phyloP scores from a whole-genome alignment of 192 early-diverging fungal genomes.

The Linnemannia schmuckeri region DNA sequence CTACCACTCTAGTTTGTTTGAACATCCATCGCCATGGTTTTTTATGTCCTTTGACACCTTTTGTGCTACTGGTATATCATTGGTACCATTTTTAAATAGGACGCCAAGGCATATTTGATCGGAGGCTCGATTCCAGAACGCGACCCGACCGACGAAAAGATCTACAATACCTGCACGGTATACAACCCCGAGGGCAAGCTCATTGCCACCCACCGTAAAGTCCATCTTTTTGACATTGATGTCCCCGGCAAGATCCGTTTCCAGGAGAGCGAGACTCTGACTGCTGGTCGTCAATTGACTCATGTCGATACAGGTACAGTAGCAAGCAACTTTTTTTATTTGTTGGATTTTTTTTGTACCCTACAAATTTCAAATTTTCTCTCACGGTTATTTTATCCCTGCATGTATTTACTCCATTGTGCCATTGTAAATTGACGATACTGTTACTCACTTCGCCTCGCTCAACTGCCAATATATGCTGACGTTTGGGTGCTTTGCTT shows the following conservation, averaged over 20 bases:
- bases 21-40: background rate
- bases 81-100: slow-evolving; percentile 38
- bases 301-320: slow-evolving; percentile 77
- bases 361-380: slow-evolving; percentile 13
- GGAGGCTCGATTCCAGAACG: slow-evolving; percentile 94
- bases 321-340: background rate
- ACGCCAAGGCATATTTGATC: slow-evolving; percentile 88
- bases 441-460: background rate
- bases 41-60: too few species aligned
- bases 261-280: slow-evolving; percentile 88
- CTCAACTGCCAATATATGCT: background rate
- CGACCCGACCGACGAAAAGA: slow-evolving; percentile 61
- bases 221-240: slow-evolving; percentile 98
- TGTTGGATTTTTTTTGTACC: background rate
- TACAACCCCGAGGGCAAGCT: slow-evolving; percentile 76
- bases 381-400: slow-evolving; percentile 20
- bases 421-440: background rate
- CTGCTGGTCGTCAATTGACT: slow-evolving; percentile 81
- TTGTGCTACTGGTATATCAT: too few species aligned
- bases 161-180: slow-evolving; percentile 89
- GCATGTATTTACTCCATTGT: background rate
- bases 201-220: slow-evolving; percentile 80
- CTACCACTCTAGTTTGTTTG: background rate
- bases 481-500: background rate
- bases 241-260: slow-evolving; percentile 94